Percentiles rank a stretch among this genome's conserved stretches.
These are phyloP conservation scores for Blepharisma stoltei DNA, from an alignment of 73 alveolate species.

Conservation along the genomic window DNA sequence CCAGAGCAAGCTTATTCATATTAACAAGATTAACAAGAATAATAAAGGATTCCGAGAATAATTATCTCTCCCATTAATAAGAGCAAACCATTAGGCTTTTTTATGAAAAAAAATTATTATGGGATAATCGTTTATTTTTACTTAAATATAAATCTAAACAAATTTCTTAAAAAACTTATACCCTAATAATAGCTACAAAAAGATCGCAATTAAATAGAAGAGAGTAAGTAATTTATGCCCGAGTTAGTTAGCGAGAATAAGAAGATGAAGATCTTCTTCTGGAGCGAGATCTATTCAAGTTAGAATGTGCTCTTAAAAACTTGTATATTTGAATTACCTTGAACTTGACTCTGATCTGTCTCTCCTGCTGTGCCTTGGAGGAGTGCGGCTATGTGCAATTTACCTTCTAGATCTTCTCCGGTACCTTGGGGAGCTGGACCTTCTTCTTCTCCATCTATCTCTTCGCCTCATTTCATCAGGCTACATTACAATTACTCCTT, in stretches of 20 bases:
- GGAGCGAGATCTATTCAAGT: conserved; percentile 16
- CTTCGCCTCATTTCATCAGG: conserved; percentile 31
- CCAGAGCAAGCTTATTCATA: too few species aligned
- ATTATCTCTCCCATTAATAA: too few species aligned
- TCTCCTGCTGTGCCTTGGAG: neutral
- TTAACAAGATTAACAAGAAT: too few species aligned
- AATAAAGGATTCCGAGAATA: too few species aligned
- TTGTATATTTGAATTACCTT: conserved; percentile 2
- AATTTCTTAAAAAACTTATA: too few species aligned
- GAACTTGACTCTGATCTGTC: conserved; percentile 20
- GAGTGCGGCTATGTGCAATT: conserved; percentile 16
- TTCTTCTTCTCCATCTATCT: conserved; percentile 20
- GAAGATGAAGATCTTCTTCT: conserved; percentile 17
- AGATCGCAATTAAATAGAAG: too few species aligned
- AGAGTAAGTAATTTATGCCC: too few species aligned
- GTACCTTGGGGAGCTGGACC: conserved; percentile 15
- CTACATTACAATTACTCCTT: conserved; percentile 16
- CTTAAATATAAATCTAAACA: too few species aligned
- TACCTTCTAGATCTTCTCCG: conserved; percentile 12
- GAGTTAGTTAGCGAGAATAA: neutral
- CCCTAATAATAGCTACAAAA: too few species aligned
- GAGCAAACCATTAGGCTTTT: too few species aligned
- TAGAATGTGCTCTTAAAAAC: neutral
- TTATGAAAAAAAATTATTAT: too few species aligned
- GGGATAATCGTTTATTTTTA: too few species aligned